A percentile compares a stretch with the other conserved stretches of the same genome.
Conservation (phyloP, 192 early-diverging fungal species). For the Gigaspora rosea region DNA sequence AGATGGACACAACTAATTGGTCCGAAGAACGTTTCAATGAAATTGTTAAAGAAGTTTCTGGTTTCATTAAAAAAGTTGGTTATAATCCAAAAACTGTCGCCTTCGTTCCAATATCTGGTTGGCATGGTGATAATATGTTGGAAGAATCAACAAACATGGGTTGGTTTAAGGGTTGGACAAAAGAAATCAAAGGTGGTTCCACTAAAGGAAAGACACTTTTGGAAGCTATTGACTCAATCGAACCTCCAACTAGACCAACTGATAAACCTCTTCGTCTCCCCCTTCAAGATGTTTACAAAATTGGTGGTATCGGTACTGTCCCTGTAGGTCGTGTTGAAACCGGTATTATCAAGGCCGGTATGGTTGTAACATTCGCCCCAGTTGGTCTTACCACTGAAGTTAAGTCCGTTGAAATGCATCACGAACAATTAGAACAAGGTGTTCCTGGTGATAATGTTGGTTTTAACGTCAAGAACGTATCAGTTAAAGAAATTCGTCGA, state of each 20-base stretch:
- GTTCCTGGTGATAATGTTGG: conserved; percentile 97
- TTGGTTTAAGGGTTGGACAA: conserved; percentile 98
- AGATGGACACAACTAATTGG: conserved; percentile 99
- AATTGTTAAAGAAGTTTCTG: conserved; percentile 93
- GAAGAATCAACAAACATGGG: conserved; percentile 90
- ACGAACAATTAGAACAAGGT: conserved; percentile 87
- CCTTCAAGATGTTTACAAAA: conserved; percentile 98
- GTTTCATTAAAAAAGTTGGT: conserved; percentile 97
- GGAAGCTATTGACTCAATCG: conserved; percentile 93
- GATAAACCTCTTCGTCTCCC: conserved; percentile 97
- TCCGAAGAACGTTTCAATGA: conserved; percentile 93
- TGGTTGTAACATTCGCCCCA: conserved; percentile 88
- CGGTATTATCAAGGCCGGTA: conserved; percentile 92
- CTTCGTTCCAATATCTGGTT: conserved; percentile 98
- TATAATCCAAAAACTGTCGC: conserved; percentile 91
- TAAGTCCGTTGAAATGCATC: conserved; percentile 99
- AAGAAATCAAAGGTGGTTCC: conserved; percentile 79
- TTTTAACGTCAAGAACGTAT: conserved; percentile 99
- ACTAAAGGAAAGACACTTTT: conserved; percentile 81
- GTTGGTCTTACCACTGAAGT: conserved; percentile 88
- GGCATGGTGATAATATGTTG: conserved; percentile 98
- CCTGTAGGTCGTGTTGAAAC: conserved; percentile 98
- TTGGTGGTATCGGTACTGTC: conserved; percentile 95
- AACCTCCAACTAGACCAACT: conserved; percentile 85
- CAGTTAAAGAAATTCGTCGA: conserved; percentile 97